A percentile compares a stretch with the other conserved stretches of the same genome.
Evolutionary conservation across 352 stramenopile species (phyloP).

Genomic region (Pythium pyrilobum): DNA sequence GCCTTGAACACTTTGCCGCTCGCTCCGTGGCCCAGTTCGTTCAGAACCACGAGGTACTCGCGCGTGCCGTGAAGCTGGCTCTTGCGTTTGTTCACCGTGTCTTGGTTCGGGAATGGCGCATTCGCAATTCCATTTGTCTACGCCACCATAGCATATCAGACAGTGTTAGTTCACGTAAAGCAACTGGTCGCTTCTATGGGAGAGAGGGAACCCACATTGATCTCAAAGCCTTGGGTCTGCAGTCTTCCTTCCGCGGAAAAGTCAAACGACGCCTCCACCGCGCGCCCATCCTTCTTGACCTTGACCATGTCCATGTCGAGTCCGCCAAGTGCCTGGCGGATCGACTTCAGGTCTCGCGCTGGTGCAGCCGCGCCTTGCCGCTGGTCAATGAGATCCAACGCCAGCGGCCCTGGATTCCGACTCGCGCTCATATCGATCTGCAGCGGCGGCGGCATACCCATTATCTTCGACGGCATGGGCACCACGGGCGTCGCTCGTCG

Average conservation of each 20-base stretch:
- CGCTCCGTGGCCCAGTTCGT: constrained; percentile 78
- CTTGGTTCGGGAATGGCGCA: constrained; percentile 44
- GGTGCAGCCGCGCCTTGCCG: not conserved
- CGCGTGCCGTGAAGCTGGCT: constrained; percentile 35
- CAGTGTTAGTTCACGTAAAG: not conserved
- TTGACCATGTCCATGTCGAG: constrained; percentile 64
- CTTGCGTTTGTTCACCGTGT: constrained; percentile 10
- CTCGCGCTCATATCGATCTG: constrained; percentile 43
- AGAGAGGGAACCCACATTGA: constrained; percentile 44
- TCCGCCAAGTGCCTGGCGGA: constrained; percentile 33
- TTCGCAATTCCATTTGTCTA: constrained; percentile 75
- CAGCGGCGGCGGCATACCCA: constrained; percentile 21
- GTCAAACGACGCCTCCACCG: constrained; percentile 68
- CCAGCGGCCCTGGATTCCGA: not conserved
- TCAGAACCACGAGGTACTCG: constrained; percentile 61
- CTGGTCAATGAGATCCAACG: constrained; percentile 3
- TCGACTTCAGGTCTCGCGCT: constrained; percentile 18
- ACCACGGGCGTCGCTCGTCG: not conserved
- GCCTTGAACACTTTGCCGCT: constrained; percentile 88
- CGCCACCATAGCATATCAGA: not conserved
- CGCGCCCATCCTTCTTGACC: constrained; percentile 53
- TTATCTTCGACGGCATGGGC: not conserved
- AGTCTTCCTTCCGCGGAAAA: constrained; percentile 70
- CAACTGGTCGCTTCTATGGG: not conserved
- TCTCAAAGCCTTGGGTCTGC: constrained; percentile 83